Base-by-base conservation (phyloP, 306 rosid genomes). In the Ochetophila trinervis region DNA sequence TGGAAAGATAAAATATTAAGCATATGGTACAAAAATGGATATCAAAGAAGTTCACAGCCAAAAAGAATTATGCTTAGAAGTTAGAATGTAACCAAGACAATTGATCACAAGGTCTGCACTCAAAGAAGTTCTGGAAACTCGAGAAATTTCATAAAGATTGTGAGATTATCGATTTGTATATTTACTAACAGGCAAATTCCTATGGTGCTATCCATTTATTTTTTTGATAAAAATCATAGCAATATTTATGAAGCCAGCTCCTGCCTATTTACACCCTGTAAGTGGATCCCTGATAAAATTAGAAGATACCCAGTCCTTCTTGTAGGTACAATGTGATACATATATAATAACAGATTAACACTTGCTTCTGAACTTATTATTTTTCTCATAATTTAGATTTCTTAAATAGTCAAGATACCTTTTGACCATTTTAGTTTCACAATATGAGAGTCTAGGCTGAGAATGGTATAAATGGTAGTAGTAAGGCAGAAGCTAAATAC, bases 1-100 rank as follows among this genome's bases (percentile, higher is more conserved):
- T 57, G 58, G 13, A 73, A 57, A 62, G 53, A 42, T 49, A 56
- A 65, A 65, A 37, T 40, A 63, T 67, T 67, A 45, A 50, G 63
- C 66, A 60, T 47, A 15, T 20, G n/a, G 21, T 7, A 69, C 35
- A 16, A 20, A 50, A 8, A 24, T 40, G 3, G 13, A 19, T 8
- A 5, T 9, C 1, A 50, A 16, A 27, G 32, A 27, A 27, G 32
- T 27, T 27, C 32, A 27, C 32, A 27, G 4, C 32, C 32, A 27
- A 27, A 27, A 27, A 27, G 32, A 27, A 5, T n/a, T 49, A 5
- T 49, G 5, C 54, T 50, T 50, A 40, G 45, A 40, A 12, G 37
- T 55, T 15, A 13, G 18, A 27, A 56, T 54, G 24, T 56, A 42
- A 22, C 53, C 21, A 4, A 22, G 6, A 10, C 32, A 61, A 10